Evolutionary conservation across 2,329 filamentous ascomycete species (phyloP).

Genomic region (Diaporthe eres): DNA sequence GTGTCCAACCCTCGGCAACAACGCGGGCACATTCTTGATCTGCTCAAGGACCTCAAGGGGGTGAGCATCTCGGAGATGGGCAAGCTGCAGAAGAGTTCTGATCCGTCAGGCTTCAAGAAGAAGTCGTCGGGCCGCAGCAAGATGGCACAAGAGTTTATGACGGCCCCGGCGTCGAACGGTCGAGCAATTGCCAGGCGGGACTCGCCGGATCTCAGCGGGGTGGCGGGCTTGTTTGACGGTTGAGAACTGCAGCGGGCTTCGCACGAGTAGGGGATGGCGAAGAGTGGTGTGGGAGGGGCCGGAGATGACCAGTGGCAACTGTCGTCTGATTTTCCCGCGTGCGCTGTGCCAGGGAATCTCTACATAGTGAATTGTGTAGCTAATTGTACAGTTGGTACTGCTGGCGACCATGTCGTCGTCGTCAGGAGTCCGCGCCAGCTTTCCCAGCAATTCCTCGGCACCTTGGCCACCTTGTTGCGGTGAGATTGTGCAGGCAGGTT

Average conservation of each 20-base stretch:
- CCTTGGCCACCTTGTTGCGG: neutral
- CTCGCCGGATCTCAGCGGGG: constrained; percentile 68
- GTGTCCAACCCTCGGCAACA: constrained; percentile 79
- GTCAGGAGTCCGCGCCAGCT: constrained; percentile 9
- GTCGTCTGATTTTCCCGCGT: constrained; percentile 26
- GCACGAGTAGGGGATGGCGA: neutral
- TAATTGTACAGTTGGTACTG: constrained; percentile 21
- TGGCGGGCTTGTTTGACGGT: constrained; percentile 64
- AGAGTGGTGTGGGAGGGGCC: neutral
- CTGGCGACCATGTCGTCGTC: constrained; percentile 20
- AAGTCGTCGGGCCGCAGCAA: constrained; percentile 58
- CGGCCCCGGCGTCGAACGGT: constrained; percentile 56
- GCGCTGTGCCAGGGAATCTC: constrained; percentile 1
- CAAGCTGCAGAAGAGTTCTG: constrained; percentile 75
- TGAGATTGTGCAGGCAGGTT: neutral
- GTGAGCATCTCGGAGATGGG: constrained; percentile 95
- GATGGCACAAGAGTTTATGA: constrained; percentile 79
- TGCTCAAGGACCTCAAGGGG: constrained; percentile 88
- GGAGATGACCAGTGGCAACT: neutral
- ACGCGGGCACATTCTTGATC: constrained; percentile 83
- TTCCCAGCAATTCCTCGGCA: neutral
- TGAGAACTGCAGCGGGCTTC: neutral
- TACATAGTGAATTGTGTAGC: constrained; percentile 27
- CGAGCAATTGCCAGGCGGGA: constrained; percentile 43
- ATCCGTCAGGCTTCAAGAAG: constrained; percentile 37